A percentile compares a stretch with the other conserved stretches of the same genome.
Evolutionary conservation across 2,329 filamentous ascomycete genomes (phyloP).

Genomic region (Tolypocladium pustulatum): DNA sequence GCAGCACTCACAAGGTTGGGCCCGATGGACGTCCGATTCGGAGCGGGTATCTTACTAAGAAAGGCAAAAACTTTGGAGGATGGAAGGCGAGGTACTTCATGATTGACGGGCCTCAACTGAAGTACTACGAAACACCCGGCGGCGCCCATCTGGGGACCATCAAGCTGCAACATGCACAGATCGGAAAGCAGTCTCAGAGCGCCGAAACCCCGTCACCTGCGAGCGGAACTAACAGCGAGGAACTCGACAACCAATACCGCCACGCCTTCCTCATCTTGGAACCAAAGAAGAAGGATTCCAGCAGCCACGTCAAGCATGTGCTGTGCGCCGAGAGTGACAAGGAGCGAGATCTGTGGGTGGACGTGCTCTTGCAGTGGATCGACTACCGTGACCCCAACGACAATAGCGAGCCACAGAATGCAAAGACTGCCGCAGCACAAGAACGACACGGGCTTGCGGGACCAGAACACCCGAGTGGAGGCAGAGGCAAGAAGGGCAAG

Average conservation of each 20-base stretch:
- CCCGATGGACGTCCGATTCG: conserved; percentile 60
- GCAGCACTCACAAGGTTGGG: conserved; percentile 30
- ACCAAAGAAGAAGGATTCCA: conserved; percentile 91
- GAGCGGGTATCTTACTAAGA: conserved; percentile 89
- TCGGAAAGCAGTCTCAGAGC: conserved; percentile 70
- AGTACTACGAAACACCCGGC: conserved; percentile 86
- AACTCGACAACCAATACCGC: conserved; percentile 85
- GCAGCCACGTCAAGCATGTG: conserved; percentile 80
- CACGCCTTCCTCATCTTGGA: conserved; percentile 94
- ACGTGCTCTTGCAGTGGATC: conserved; percentile 79
- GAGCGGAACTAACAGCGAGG: conserved; percentile 48
- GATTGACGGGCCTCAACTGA: conserved; percentile 53
- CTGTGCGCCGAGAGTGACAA: conserved; percentile 89
- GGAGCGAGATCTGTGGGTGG: conserved; percentile 91
- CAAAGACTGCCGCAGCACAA: conserved; percentile 18
- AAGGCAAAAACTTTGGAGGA: conserved; percentile 96
- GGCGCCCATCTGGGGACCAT: conserved; percentile 89
- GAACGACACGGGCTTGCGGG: conserved; percentile 27
- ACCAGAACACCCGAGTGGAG: conserved; percentile 11
- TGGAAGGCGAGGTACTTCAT: conserved; percentile 79
- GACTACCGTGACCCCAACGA: conserved; percentile 58
- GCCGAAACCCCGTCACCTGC: conserved; percentile 47
- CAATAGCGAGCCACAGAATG: conserved; percentile 23
- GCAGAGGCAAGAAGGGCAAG: conserved; percentile 20
- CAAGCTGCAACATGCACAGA: conserved; percentile 82